Evolutionary conservation across 2,329 filamentous ascomycete genomes (phyloP), one percentile per base, ranked within the genome.

Genomic region (Nothopassalora personata): DNA sequence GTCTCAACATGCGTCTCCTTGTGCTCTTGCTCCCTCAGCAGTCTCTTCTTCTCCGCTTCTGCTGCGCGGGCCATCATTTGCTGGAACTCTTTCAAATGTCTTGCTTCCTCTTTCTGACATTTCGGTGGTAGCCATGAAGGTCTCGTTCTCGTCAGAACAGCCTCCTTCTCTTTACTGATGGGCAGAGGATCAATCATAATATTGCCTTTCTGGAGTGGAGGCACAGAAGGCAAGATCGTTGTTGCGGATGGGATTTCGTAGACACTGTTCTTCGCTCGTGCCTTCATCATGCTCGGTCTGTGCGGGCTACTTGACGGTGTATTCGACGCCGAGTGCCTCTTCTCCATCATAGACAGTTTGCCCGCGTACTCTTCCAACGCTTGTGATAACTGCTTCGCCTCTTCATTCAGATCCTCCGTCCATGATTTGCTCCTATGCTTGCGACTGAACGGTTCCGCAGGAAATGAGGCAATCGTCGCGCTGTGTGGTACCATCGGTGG

Each of bases 91-190:
- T 84, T 91, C 65, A 99, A 72, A 74, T 99, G 94, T 66, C 87
- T 87, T 72, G 85, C 89, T 76, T 99, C 94, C 74, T 99, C 94
- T 56, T 89, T 89, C 1, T 91, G 92, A 65, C 94, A 86, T 75
- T 94, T 94, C 1, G 90, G 90, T 0, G 90, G 90, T 2, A 94
- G 78, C 90, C 90, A 94, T 1, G 88, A 91, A 0, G 90, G 90
- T 39, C 90, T 81, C 1, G 69, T 94, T 18, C 90, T 82, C 27
- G 88, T 91, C 23, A 94, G 79, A 1, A 92, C 89, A 3, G 89
- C 89, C 69, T 93, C 89, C 72, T 94, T 94, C 74, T 94, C 90
- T 72, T 90, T 91, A 49, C 89, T 93, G 30, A 92, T 85, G 15
- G 90, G 90, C 36, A 94, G 77, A 3, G 90, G 90, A 68, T 94